Evolutionary conservation across 352 stramenopile species (phyloP).

Genomic region (Globisporangium lucens): DNA sequence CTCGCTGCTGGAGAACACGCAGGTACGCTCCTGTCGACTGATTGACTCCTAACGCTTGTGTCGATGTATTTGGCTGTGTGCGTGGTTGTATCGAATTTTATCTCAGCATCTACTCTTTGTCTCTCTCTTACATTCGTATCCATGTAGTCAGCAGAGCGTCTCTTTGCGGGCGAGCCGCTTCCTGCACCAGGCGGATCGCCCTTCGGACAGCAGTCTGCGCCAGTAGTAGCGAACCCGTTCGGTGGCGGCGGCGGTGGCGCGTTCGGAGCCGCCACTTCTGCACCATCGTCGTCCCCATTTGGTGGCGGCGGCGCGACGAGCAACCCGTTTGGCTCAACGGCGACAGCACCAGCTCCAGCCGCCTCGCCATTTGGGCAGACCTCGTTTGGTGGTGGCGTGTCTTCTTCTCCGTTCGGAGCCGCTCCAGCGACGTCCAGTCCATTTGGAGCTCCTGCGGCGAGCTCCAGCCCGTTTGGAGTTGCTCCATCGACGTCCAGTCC

Average conservation of each 20-base stretch:
- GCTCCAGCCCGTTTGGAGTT: conserved; percentile 6
- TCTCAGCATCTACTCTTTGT: too few species aligned
- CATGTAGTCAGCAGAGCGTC: conserved; percentile 29
- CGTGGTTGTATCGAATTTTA: too few species aligned
- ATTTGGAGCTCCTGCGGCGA: not conserved
- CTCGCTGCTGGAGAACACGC: conserved; percentile 42
- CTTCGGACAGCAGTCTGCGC: conserved; percentile 14
- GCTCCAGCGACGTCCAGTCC: not conserved
- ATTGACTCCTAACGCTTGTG: too few species aligned
- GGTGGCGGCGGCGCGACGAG: conserved; percentile 5
- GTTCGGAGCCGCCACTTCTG: not conserved
- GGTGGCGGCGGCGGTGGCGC: conserved; percentile 13
- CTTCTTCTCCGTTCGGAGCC: not conserved
- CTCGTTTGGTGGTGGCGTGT: not conserved
- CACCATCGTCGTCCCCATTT: conserved; percentile 22
- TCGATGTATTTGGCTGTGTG: too few species aligned
- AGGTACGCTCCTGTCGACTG: not conserved
- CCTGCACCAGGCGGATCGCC: conserved; percentile 8
- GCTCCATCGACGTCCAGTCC: conserved; percentile 1
- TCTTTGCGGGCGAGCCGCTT: conserved; percentile 54
- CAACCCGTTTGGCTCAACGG: conserved; percentile 2
- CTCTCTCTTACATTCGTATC: too few species aligned
- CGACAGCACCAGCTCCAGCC: not conserved
- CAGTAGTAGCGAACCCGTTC: conserved; percentile 19
- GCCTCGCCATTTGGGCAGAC: not conserved